Evolutionary conservation across 148 eudicot genomes (phyloP).

Genomic region (Silene conica): DNA sequence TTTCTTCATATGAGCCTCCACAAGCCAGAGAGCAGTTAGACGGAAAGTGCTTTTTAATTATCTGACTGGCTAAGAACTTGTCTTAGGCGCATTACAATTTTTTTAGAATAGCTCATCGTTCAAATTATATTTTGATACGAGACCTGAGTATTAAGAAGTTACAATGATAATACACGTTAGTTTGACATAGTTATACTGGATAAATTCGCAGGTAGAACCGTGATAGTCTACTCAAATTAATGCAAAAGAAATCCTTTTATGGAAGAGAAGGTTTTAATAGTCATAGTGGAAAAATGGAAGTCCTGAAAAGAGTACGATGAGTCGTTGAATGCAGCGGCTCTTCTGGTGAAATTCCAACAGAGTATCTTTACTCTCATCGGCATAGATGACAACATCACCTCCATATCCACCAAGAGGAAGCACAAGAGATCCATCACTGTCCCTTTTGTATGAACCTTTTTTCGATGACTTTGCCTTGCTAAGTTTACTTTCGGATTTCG

Average conservation of each 20-base stretch:
- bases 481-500: too few relatives aligned
- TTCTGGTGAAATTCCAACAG: constrained; percentile 86
- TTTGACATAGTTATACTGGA: too few relatives aligned
- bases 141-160: constrained; percentile 49
- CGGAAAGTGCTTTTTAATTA: too few relatives aligned
- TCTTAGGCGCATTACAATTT: too few relatives aligned
- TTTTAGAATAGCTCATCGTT: too few relatives aligned
- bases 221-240: not conserved
- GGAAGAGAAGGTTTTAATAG: not conserved
- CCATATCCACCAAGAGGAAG: constrained; percentile 93
- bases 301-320: not conserved
- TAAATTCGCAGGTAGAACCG: not conserved
- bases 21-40: too few relatives aligned
- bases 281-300: not conserved
- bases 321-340: too few relatives aligned
- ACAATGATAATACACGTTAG: not conserved
- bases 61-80: too few relatives aligned
- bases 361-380: too few relatives aligned
- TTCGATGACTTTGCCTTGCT: constrained; percentile 45
- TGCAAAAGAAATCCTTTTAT: not conserved
- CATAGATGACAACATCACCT: constrained; percentile 86
- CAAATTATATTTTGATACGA: too few relatives aligned
- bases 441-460: constrained; percentile 63
- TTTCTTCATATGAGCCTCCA: too few relatives aligned
- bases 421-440: constrained; percentile 86